These are phyloP conservation scores for Daucus carota DNA, from an alignment of 129 eudicot genomes.

Conservation along the genomic window DNA sequence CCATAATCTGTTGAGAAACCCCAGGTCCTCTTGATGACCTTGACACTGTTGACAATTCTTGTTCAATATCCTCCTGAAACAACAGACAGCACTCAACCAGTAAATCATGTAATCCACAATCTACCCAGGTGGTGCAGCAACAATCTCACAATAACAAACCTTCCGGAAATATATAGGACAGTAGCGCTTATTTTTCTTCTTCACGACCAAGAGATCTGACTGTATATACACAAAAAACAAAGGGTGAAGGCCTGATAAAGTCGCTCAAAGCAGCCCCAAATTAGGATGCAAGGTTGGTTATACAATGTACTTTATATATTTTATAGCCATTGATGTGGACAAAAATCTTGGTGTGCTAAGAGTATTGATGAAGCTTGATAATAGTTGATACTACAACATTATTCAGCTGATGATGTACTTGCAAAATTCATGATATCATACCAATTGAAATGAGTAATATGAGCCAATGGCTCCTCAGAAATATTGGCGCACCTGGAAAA, in stretches of 20 bases:
- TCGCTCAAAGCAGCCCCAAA: background rate
- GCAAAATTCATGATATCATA: background rate
- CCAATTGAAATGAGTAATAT: background rate
- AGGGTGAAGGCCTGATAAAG: background rate
- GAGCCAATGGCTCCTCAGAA: constrained; percentile 2
- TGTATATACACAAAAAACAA: constrained; percentile 22
- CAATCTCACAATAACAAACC: constrained; percentile 28
- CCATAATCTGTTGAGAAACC: constrained; percentile 68
- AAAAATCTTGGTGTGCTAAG: background rate
- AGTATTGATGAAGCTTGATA: constrained; percentile 4
- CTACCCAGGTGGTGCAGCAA: background rate
- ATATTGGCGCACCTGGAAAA: constrained; percentile 69
- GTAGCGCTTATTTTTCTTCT: constrained; percentile 78
- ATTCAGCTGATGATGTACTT: background rate
- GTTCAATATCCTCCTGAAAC: constrained; percentile 85
- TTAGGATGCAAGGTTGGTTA: background rate
- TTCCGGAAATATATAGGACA: constrained; percentile 82
- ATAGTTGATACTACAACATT: background rate
- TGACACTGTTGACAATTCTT: constrained; percentile 60
- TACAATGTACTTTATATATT: background rate
- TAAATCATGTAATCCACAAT: constrained; percentile 1
- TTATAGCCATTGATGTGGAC: background rate
- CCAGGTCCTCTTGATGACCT: constrained; percentile 57
- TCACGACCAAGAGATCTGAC: constrained; percentile 85
- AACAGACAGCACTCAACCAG: constrained; percentile 18